Evolutionary conservation across 2,329 filamentous ascomycete species (phyloP).

Genomic region (Aspergillus sp.): DNA sequence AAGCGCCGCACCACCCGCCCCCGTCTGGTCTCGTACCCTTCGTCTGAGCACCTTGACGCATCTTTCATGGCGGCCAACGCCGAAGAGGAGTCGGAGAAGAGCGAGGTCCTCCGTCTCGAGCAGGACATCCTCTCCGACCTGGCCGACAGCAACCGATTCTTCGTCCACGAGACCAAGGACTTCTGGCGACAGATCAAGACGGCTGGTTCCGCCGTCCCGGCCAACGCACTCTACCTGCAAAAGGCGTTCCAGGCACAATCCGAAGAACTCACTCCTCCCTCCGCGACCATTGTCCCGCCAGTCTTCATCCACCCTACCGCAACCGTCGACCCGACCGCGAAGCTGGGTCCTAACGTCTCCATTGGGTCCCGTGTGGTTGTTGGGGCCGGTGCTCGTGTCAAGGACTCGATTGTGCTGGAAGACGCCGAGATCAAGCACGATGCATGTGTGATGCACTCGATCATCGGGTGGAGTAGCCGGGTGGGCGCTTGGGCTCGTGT

Average conservation of each 20-base stretch:
- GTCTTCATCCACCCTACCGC: constrained; percentile 95
- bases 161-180: constrained; percentile 96
- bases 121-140: constrained; percentile 95
- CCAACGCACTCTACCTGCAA: constrained; percentile 92
- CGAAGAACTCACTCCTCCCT: constrained; percentile 73
- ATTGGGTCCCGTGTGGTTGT: constrained; percentile 83
- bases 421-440: constrained; percentile 95
- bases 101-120: constrained; percentile 85
- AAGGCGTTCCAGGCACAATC: constrained; percentile 82
- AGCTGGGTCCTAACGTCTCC: constrained; percentile 93
- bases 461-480: constrained; percentile 94
- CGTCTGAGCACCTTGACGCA: constrained; percentile 81
- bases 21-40: constrained; percentile 88
- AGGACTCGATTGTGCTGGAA: constrained; percentile 93
- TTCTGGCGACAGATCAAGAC: constrained; percentile 99
- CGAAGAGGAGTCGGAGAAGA: constrained; percentile 70
- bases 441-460: constrained; percentile 88
- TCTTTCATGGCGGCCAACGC: constrained; percentile 61
- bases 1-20: constrained; percentile 91
- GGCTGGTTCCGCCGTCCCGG: constrained; percentile 90
- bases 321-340: constrained; percentile 84
- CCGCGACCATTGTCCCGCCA: constrained; percentile 79
- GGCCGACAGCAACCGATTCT: constrained; percentile 96
- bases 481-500: constrained; percentile 98
- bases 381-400: constrained; percentile 82